Base-by-base conservation (phyloP, 2,329 filamentous ascomycete species). In the Alternaria ethzedia region DNA sequence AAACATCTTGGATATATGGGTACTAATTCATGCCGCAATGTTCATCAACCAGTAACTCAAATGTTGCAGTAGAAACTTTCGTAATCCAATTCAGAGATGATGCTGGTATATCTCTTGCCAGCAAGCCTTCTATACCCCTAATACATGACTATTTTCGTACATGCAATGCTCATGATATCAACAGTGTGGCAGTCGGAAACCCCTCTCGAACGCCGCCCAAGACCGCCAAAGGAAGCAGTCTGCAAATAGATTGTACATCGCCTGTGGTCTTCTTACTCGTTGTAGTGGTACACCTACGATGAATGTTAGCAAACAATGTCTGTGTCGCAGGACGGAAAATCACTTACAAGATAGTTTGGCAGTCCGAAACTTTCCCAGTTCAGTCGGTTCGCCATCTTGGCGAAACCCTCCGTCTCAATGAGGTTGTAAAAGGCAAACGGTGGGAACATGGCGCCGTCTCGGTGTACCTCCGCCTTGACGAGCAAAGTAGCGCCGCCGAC, bases 371-470 rank as follows among this genome's bases (percentile, higher is more conserved):
- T 88, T 65, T 90, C 86, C 90, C 94, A 97, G 52, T 94, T 94
- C 75, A 99, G 81, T 69, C 96, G 86, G 79, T 88, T 91, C 12
- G 94, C 94, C 96, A 99, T 99, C 83, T 95, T 97, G 17, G 96
- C 94, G 76, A 99, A 99, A 0, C 96, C 96, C 77, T 99, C 96
- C 0, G 96, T 98, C 84, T 99, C 96, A 65, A 99, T 96, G 64
- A 99, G 85, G 80, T 99, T 91, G 78, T 97, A 98, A 78, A 99
- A 99, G 4, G 95, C 83, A 78, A 99, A 99, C 0, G 96, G 88
- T 17, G 96, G 96, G 83, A 99, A 99, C 95, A 98, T 99, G 78
- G 96, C 95, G 20, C 96, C 96, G 76, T 99, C 96, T 25, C 96
- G 89, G 79, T 99, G 96, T 23, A 99, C 96, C 63, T 98, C 94